These are phyloP conservation scores for Puccinia triticina DNA, from an alignment of 1,284 basidiomycete species.

Conservation along the genomic window DNA sequence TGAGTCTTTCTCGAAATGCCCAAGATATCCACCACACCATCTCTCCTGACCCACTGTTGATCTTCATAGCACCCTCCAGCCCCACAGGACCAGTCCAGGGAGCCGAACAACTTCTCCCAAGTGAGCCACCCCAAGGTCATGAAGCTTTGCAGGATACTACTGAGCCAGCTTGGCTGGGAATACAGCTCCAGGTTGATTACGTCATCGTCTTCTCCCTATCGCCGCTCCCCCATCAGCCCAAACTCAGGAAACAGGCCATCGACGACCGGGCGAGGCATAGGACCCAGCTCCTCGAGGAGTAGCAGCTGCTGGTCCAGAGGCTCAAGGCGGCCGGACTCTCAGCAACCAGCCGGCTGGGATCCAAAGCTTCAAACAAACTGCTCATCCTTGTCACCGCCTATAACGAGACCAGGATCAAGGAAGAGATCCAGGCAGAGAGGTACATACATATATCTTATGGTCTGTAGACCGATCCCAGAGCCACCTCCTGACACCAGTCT, in stretches of 20 bases:
- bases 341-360: slow-evolving; percentile 29
- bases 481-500: no score
- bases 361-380: slow-evolving; percentile 69
- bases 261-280: background rate
- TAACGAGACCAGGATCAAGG: slow-evolving; percentile 67
- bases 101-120: no score
- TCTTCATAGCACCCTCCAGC: no score
- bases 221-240: background rate
- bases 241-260: background rate
- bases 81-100: no score
- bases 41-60: no score
- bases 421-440: slow-evolving; percentile 75
- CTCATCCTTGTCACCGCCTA: slow-evolving; percentile 75
- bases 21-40: no score
- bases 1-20: no score
- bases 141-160: no score
- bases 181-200: slow-evolving; percentile 50
- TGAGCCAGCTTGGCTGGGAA: no score
- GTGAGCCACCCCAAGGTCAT: no score
- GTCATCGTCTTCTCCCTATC: slow-evolving; percentile 47
- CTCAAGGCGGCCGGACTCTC: slow-evolving; percentile 38
- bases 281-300: slow-evolving; percentile 23
- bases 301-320: slow-evolving; percentile 34
- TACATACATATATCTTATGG: no score
- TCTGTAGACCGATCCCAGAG: no score